phyloP scores from a whole-genome alignment of 1,284 basidiomycete species.

The Omphalotus olearius region DNA sequence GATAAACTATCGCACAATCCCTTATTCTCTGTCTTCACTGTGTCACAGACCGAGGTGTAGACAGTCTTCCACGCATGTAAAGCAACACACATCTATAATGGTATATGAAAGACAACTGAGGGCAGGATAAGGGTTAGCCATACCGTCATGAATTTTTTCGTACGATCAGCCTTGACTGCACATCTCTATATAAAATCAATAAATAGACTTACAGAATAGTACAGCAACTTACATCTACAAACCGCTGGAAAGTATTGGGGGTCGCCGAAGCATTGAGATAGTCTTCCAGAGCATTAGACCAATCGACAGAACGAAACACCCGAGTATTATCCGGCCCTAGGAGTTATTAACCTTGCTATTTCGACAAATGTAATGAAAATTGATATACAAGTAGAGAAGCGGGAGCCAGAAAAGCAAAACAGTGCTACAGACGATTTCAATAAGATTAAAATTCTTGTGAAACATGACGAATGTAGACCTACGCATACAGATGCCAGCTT shows the following conservation, averaged over 20 bases:
- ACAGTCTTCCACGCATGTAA: constrained; percentile 30
- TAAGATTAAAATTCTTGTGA: too few species aligned
- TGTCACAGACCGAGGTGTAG: constrained; percentile 15
- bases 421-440: too few species aligned
- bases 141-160: constrained; percentile 27
- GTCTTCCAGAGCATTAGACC: constrained; percentile 13
- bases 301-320: constrained; percentile 5
- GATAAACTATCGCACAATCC: constrained; percentile 23
- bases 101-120: not conserved
- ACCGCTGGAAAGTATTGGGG: constrained; percentile 9
- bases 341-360: too few species aligned
- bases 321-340: constrained; percentile 9
- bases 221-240: constrained; percentile 7
- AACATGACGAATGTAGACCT: too few species aligned
- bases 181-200: constrained; percentile 6
- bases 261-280: constrained; percentile 14
- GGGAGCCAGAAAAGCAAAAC: too few species aligned
- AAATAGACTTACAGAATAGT: not conserved
- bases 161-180: constrained; percentile 12
- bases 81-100: constrained; percentile 28
- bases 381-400: too few species aligned
- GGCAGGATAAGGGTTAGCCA: not conserved
- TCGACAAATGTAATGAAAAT: not conserved
- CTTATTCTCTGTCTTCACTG: constrained; percentile 25
- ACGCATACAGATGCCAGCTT: too few species aligned